These are phyloP conservation scores for Jaminaea rosea DNA, from an alignment of 1,284 basidiomycete species.

Conservation along the genomic window DNA sequence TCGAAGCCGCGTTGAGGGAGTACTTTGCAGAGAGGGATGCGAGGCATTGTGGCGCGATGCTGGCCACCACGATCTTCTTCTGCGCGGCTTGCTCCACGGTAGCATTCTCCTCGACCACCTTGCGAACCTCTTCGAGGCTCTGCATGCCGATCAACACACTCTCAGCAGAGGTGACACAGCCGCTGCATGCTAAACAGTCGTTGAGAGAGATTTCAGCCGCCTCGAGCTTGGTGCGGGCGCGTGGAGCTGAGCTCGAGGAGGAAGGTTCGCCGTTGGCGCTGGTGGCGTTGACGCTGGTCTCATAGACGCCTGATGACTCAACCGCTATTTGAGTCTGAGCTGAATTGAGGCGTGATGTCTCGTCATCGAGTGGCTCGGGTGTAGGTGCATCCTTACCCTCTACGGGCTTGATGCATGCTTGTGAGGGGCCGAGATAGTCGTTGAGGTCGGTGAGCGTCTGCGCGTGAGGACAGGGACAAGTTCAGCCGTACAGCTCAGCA, in stretches of 20 bases:
- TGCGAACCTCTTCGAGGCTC: conserved; percentile 81
- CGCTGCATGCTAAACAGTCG: conserved; percentile 88
- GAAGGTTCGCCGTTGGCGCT: neutral
- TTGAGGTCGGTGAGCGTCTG: conserved; percentile 79
- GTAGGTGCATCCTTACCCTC: conserved; percentile 50
- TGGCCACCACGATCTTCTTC: conserved; percentile 32
- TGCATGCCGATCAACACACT: conserved; percentile 94
- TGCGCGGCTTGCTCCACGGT: neutral
- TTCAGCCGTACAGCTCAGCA: neutral
- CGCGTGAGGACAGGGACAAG: neutral
- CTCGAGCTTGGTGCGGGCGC: conserved; percentile 34
- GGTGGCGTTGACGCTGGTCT: conserved; percentile 52
- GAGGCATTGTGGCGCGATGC: conserved; percentile 71
- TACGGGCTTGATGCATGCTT: conserved; percentile 96
- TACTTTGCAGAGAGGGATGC: conserved; percentile 58
- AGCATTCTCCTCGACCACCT: conserved; percentile 16
- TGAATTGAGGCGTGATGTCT: neutral
- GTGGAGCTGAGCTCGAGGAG: conserved; percentile 27
- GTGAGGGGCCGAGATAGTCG: conserved; percentile 93
- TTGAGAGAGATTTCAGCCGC: conserved; percentile 84
- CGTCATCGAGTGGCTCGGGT: neutral
- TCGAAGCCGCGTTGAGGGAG: conserved; percentile 8
- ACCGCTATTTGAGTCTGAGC: conserved; percentile 76
- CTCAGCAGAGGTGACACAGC: conserved; percentile 96
- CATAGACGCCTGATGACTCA: conserved; percentile 69